A percentile compares a stretch with the other conserved stretches of the same genome.
These are phyloP conservation scores for Luzula sylvatica DNA, from an alignment of 176 grass and related monocot species.

Conservation along the genomic window DNA sequence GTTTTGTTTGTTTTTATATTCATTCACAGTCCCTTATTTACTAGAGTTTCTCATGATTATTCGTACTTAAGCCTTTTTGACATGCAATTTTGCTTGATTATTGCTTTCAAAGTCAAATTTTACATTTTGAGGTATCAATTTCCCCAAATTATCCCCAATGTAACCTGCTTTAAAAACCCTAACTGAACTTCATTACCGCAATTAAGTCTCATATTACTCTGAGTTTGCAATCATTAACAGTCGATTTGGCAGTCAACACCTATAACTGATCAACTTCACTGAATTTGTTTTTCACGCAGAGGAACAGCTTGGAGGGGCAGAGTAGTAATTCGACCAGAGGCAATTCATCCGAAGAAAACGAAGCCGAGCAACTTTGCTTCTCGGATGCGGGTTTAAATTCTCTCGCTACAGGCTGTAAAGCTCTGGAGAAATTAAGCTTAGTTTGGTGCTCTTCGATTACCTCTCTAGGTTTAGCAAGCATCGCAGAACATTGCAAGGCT, in stretches of 20 bases:
- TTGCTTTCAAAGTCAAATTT: background rate
- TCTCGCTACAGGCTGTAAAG: constrained; percentile 48
- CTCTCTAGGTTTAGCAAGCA: constrained; percentile 48
- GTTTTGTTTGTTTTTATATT: background rate
- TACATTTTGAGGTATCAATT: too few relatives aligned
- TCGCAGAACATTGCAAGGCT: constrained; percentile 60
- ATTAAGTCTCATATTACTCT: too few relatives aligned
- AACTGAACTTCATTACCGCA: too few relatives aligned
- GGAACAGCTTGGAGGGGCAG: background rate
- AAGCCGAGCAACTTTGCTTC: constrained; percentile 30
- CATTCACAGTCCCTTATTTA: constrained; percentile 3
- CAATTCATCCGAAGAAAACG: constrained; percentile 13
- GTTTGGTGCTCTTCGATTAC: constrained; percentile 63
- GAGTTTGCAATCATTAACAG: too few relatives aligned
- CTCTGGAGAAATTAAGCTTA: constrained; percentile 70
- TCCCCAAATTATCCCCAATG: too few relatives aligned
- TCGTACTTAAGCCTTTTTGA: background rate
- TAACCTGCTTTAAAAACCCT: too few relatives aligned
- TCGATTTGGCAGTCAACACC: too few relatives aligned
- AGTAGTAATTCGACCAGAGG: constrained; percentile 19
- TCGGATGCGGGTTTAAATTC: constrained; percentile 52
- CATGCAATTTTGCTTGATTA: background rate
- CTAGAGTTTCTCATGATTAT: background rate
- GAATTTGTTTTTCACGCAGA: constrained; percentile 24
- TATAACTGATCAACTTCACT: too few relatives aligned